Evolutionary conservation across 352 stramenopile species (phyloP), one percentile per base, ranked within the genome.

Genomic region (Plasmopara viticola): DNA sequence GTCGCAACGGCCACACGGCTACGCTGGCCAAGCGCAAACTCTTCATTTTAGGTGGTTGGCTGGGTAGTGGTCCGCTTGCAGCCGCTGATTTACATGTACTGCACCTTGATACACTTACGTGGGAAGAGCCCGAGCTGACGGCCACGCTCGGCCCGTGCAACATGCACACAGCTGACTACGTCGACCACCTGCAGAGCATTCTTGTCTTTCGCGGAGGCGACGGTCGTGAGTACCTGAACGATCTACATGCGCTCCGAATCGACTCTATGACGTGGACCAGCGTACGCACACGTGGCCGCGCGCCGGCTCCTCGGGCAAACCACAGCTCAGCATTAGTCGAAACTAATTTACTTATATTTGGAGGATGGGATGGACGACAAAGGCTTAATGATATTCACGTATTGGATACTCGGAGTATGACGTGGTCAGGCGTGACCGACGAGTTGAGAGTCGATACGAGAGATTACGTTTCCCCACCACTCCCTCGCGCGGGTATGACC

Each of bases 161-260:
- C 65, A 98, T 98, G 94, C 95, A 98, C 74, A 97, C 89, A n/a
- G 90, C 91, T 7, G 94, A 98, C 63, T 98, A 90, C 53, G 71
- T 98, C 5, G 60, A 77, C 6, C 61, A 80, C 28, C 50, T 81
- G 41, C 66, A 77, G 17, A 87, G 88, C 63, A 91, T 98, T 40
- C 82, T 97, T 39, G 86, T 98, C 0, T 98, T 98, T 57, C 80
- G 94, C 20, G 93, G 94, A 35, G 93, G 94, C 20, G 93, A 98
- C 56, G 91, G 90, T 10, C 74, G 89, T 28, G 91, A 98, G 65
- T 98, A 98, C 65, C 67, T 98, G 4, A 98, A 98, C 56, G 94
- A 98, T 66, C 72, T 98, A 34, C 93, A 98, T 62, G 86, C 89
- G 15, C 70, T 98, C 5, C 62, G 96, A 54, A 78, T 97, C 2